Conservation (phyloP, 2,329 filamentous ascomycete species). For the Aphanocladium album region DNA sequence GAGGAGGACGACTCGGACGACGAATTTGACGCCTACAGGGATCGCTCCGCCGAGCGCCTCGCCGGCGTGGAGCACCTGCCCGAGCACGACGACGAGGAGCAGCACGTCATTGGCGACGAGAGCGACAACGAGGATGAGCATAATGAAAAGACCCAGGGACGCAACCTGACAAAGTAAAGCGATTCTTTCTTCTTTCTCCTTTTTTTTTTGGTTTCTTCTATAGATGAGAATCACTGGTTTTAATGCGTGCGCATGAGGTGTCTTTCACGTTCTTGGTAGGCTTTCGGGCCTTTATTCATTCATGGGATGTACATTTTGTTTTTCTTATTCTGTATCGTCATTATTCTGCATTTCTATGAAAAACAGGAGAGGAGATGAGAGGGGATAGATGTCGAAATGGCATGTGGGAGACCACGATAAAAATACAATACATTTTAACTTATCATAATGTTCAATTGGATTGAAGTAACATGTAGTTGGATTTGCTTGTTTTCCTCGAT, state of each 20-base stretch:
- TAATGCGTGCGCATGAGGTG: not conserved
- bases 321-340: not conserved
- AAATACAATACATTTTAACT: too few relatives aligned
- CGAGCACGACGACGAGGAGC: constrained; percentile 32
- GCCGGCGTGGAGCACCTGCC: constrained; percentile 15
- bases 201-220: not conserved
- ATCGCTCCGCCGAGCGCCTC: constrained; percentile 28
- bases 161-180: not conserved
- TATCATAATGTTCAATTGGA: too few relatives aligned
- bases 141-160: constrained; percentile 3
- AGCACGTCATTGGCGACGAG: constrained; percentile 48
- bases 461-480: too few relatives aligned
- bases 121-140: constrained; percentile 31
- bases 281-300: not conserved
- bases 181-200: not conserved
- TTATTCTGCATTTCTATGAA: not conserved
- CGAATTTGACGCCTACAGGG: constrained; percentile 41
- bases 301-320: not conserved
- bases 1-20: constrained; percentile 53
- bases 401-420: too few relatives aligned
- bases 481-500: not conserved
- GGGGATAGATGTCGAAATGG: too few relatives aligned
- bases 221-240: not conserved
- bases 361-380: not conserved
- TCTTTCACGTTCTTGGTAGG: not conserved